Base-by-base conservation (phyloP, 2,329 filamentous ascomycete genomes). In the Colletotrichum sp. region DNA sequence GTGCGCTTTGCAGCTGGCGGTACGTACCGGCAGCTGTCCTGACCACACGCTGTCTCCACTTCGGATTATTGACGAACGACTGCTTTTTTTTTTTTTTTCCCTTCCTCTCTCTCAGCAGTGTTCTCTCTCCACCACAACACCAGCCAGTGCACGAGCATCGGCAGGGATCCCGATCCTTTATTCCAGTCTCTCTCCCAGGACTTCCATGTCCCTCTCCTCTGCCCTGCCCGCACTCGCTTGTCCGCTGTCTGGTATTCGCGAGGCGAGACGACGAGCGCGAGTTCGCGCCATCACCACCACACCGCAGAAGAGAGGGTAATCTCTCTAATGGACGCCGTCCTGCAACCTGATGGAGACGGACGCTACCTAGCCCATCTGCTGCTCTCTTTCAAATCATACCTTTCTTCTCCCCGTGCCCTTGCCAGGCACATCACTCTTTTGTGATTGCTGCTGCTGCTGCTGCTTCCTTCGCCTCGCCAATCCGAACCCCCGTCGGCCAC, bases 121-220 rank as follows among this genome's bases (percentile, higher is more conserved):
- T 75, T 67, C 69, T 78, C 76, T 70, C 76, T 68, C 77, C 71
- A 75, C 64, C 61, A 78, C 77, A 78, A 76, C 77, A 79, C 74
- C 69, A 71, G 75, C 79, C 67, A 76, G 77, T 66, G 78, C 57
- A 71, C 71, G 61, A 68, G 66, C 71, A 64, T 62, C 64, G 59
- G 61, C 77, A 75, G 68, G 77, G 75, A 77, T 77, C 25, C 25
- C 34, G 32, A 78, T 78, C 77, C 77, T 78, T 57, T 67, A 22
- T 52, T 59, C 39, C 71, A 75, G 72, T 67, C 52, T 59, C 68
- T 69, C 62, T 64, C 36, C 34, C 34, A 30, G 69, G 36, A 39
- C 32, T 69, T 59, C 49, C 25, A 34, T 27, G 32, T 27, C n/a
- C n/a, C 25, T 44, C 22, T 27, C n/a, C 13, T 39, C 32, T 39